These are phyloP conservation scores for Chaetomiaceae sp. DNA, from an alignment of 2,329 filamentous ascomycete genomes.

Conservation along the genomic window DNA sequence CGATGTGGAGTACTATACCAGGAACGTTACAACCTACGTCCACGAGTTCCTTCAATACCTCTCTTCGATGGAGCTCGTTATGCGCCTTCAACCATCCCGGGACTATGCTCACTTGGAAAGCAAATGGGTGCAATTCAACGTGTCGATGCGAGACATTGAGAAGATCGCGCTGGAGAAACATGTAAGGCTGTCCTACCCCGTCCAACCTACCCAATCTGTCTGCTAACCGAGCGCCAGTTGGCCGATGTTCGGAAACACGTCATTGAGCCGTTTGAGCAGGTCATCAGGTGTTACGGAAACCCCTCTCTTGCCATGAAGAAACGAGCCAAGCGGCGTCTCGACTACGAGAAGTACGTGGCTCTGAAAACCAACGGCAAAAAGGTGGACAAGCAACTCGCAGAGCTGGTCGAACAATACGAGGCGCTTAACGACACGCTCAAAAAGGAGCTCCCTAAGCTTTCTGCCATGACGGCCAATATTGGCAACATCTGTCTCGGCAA, in stretches of 20 bases:
- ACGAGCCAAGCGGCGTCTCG: conserved; percentile 83
- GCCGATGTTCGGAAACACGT: conserved; percentile 72
- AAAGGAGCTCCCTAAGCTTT: conserved; percentile 83
- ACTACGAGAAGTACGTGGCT: conserved; percentile 78
- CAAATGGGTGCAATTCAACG: conserved; percentile 90
- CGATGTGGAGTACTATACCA: conserved; percentile 88
- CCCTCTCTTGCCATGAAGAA: conserved; percentile 91
- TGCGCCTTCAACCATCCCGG: conserved; percentile 65
- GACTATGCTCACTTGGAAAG: conserved; percentile 77
- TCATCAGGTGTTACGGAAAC: conserved; percentile 59
- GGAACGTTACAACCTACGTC: conserved; percentile 75
- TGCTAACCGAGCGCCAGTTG: conserved; percentile 40
- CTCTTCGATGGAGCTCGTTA: conserved; percentile 76
- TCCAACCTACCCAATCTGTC: not conserved
- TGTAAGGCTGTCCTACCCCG: conserved; percentile 44
- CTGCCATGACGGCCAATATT: conserved; percentile 72
- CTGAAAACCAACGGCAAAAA: conserved; percentile 78
- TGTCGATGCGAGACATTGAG: conserved; percentile 80
- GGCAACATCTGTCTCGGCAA: conserved; percentile 79
- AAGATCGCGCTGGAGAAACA: conserved; percentile 80
- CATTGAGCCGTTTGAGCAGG: conserved; percentile 58
- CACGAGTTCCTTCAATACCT: conserved; percentile 77
- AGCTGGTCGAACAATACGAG: conserved; percentile 83
- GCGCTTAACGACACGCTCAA: conserved; percentile 91
- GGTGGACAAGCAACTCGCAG: conserved; percentile 76